Base-by-base conservation (phyloP, 2,329 filamentous ascomycete species). In the Graphiopsis chlorocephala region DNA sequence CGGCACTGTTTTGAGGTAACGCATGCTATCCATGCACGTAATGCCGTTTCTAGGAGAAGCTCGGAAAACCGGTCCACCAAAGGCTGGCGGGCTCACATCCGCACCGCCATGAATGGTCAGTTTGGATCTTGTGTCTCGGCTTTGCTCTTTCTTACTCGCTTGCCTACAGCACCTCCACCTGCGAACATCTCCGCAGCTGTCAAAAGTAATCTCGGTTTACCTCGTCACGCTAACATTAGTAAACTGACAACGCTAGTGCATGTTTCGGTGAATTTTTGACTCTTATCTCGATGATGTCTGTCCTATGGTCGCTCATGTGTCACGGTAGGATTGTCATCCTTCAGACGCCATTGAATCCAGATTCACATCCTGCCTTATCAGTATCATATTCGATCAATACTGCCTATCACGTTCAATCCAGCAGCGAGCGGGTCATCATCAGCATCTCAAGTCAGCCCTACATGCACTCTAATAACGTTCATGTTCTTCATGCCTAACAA, bases 131-230 rank as follows among this genome's bases (percentile, higher is more conserved):
- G 25, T 62, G 60, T 62, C 60, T 62, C 60, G 60, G 48, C 48
- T 62, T 17, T 42, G 60, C 33, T 31, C 48, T 20, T 15, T 26
- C 23, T 62, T 35, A 29, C 47, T 62, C 59, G 48, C 60, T 42
- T 53, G 28, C 25, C 23, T 55, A 42, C 60, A 55, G 53, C 14
- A 12, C 60, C 48, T 53, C 33, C 47, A 45, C n/a, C 45, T 31
- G 60, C 60, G 60, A 62, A 62, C 60, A 62, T 62, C 60, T 62
- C 48, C 60, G 60, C 60, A 62, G 31, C 26, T 62, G 60, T 62
- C 60, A 62, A 62, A 62, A 17, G 29, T n/a, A 26, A 48, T 42
- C 48, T 62, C 60, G 60, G 60, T 62, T 55, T 62, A 62, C 60
- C 60, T 62, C 60, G 60, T 48, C 60, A 62, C 60, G 48, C 60